Evolutionary conservation across 108 stramenopile genomes (phyloP).

Genomic region (Nitzschia palea): DNA sequence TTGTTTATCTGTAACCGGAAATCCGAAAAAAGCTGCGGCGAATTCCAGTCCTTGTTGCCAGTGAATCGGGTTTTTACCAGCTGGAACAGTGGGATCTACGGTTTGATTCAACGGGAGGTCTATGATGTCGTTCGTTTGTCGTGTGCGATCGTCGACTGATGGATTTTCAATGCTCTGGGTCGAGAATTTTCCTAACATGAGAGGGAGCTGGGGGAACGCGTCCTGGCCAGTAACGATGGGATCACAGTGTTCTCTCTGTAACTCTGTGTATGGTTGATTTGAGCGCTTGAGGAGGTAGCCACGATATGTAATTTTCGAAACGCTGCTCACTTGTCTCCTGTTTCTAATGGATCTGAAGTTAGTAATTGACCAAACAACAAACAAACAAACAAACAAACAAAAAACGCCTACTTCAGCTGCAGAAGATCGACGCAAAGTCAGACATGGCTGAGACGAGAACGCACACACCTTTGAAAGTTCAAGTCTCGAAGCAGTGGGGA

Average conservation of each 20-base stretch:
- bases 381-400: background rate
- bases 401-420: background rate
- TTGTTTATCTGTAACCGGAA: background rate
- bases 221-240: background rate
- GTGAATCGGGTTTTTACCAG: slow-evolving; percentile 13
- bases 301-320: slow-evolving; percentile 28
- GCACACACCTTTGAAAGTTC: background rate
- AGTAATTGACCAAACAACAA: background rate
- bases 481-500: background rate
- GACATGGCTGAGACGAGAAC: too few relatives aligned
- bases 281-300: slow-evolving; percentile 48
- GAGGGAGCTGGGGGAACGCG: background rate
- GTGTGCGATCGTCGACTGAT: too few relatives aligned
- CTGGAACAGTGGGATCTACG: too few relatives aligned
- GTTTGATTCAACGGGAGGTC: too few relatives aligned
- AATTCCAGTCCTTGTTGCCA: slow-evolving; percentile 5
- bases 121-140: too few relatives aligned
- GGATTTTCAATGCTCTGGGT: background rate
- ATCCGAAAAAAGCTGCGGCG: slow-evolving; percentile 10
- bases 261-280: slow-evolving; percentile 26
- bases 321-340: background rate
- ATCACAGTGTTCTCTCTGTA: too few relatives aligned
- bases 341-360: background rate
- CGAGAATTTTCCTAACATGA: background rate
- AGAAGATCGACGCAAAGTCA: background rate